Base-by-base conservation (phyloP, 352 stramenopile genomes). In the Phytophthora sojae region DNA sequence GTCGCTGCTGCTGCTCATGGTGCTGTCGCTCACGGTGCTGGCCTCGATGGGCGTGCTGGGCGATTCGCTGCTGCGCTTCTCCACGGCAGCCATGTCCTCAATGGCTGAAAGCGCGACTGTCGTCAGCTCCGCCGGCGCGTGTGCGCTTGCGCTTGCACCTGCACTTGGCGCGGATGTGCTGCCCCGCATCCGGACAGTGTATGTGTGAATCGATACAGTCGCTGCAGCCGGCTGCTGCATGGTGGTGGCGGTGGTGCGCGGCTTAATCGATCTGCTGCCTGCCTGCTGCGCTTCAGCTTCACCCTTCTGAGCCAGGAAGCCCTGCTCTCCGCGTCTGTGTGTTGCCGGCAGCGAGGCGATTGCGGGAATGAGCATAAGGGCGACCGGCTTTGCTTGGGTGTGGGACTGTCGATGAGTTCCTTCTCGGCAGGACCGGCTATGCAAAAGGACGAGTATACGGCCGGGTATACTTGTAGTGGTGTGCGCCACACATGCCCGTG, bases 1-100 rank as follows among this genome's bases (percentile, higher is more conserved):
- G 26, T 71, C 66, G 58, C 76, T 85, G 54, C 77, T 85, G 65
- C 69, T 85, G 35, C 35, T 42, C 47, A 78, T 73, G 32, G 77
- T 82, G 21, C 71, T 66, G 68, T 84, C 79, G 57, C 77, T 81
- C 54, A 75, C 64, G 21, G 45, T 61, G 42, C 73, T 84, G 57
- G 58, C 54, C 51, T 78, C 75, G 53, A 79, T 71, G 37, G 42
- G 49, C 11, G 49, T 63, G 17, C 23, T n/a, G 32, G 42, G 56
- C 26, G 47, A 73, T 51, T 47, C 52, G 39, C 14, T 57, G 26
- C 39, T 44, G 29, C n/a, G 39, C 51, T 71, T 73, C n/a, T 56
- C 67, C 7, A 68, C 19, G 21, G 30, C n/a, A 14, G 19, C 7
- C 57, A 64, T 75, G 47, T 69, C 19, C 53, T 71, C 61, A 39